A percentile compares a stretch with the other conserved stretches of the same genome.
Evolutionary conservation across 768 basidiomycete species (phyloP).

Genomic region (Glaciozyma antarctica): DNA sequence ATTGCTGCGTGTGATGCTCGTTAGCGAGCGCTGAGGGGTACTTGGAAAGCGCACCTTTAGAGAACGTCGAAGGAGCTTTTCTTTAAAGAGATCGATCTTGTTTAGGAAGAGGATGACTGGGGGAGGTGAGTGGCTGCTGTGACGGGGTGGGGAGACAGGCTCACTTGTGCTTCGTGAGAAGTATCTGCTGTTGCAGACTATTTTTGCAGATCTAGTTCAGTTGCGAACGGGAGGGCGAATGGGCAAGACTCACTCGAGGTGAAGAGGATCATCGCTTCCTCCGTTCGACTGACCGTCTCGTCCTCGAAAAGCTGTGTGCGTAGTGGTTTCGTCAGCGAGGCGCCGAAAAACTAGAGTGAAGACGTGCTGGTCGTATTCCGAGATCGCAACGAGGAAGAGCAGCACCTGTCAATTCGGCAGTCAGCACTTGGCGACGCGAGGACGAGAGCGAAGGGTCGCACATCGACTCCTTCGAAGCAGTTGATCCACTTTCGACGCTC

Average conservation of each 20-base stretch:
- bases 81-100: conserved; percentile 74
- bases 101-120: conserved; percentile 53
- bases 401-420: conserved; percentile 37
- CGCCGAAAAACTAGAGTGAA: not conserved
- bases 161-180: conserved; percentile 54
- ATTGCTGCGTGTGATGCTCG: conserved; percentile 8
- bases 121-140: conserved; percentile 40
- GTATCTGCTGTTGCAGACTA: conserved; percentile 82
- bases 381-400: conserved; percentile 81
- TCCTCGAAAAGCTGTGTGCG: not conserved
- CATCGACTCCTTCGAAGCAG: conserved; percentile 69
- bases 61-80: conserved; percentile 61
- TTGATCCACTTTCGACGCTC: conserved; percentile 72
- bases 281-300: conserved; percentile 67
- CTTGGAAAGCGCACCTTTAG: conserved; percentile 36
- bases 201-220: no score
- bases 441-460: conserved; percentile 35
- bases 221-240: no score
- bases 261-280: conserved; percentile 85
- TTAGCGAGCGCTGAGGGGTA: not conserved
- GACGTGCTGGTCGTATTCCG: conserved; percentile 55
- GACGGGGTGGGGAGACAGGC: no score
- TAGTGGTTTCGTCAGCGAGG: conserved; percentile 31
- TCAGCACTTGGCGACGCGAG: no score
- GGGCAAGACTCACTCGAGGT: conserved; percentile 54